phyloP scores from a whole-genome alignment of 305 asterid species.

The Rubia peregrina region DNA sequence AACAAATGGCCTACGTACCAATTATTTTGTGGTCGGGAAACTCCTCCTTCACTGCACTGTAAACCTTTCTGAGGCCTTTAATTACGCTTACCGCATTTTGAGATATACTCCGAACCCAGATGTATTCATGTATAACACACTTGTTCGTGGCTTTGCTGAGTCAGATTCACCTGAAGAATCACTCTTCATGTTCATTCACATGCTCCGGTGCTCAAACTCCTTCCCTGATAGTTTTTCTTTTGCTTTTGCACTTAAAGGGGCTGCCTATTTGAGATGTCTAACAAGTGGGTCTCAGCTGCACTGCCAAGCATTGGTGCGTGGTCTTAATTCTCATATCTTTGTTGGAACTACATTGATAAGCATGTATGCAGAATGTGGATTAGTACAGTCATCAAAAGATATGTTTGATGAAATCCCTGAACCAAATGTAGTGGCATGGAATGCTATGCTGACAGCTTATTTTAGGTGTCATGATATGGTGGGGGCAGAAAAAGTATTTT shows the following conservation, averaged over 20 bases:
- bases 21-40: slow-evolving; percentile 61
- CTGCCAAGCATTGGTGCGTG: slow-evolving; percentile 49
- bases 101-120: slow-evolving; percentile 46
- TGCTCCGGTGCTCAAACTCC: slow-evolving; percentile 35
- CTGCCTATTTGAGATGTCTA: slow-evolving; percentile 51
- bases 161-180: slow-evolving; percentile 48
- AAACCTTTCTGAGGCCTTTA: slow-evolving; percentile 41
- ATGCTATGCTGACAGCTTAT: slow-evolving; percentile 60
- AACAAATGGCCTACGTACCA: slow-evolving; percentile 47
- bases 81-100: slow-evolving; percentile 49
- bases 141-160: slow-evolving; percentile 68
- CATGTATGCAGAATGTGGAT: slow-evolving; percentile 69
- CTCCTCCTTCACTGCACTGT: slow-evolving; percentile 52
- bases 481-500: slow-evolving; percentile 47
- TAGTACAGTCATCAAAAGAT: slow-evolving; percentile 26
- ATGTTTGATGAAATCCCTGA: slow-evolving; percentile 51
- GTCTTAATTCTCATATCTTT: slow-evolving; percentile 48
- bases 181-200: slow-evolving; percentile 34
- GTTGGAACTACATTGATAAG: slow-evolving; percentile 79
- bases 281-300: slow-evolving; percentile 60
- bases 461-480: slow-evolving; percentile 40
- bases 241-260: slow-evolving; percentile 62
- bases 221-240: slow-evolving; percentile 62
- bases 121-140: slow-evolving; percentile 72
- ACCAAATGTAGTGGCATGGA: slow-evolving; percentile 72